Evolutionary conservation across 352 stramenopile species (phyloP).

Genomic region (Thalassiosira hispida): DNA sequence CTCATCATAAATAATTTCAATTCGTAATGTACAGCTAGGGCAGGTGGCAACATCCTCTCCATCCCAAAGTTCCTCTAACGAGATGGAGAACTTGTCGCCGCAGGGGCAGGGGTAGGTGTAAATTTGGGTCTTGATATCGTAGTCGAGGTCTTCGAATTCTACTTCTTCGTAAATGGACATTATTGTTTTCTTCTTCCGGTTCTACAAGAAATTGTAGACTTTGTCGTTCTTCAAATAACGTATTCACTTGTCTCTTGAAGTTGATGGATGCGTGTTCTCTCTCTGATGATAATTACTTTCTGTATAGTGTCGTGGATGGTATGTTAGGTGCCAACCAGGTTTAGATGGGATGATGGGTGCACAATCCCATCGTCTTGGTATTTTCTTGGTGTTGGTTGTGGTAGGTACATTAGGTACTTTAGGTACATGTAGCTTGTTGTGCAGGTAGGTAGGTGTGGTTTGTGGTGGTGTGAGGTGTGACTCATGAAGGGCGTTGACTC

Average conservation of each 20-base stretch:
- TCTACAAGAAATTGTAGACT: neutral
- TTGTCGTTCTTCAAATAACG: no score
- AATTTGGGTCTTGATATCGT: conserved; percentile 90
- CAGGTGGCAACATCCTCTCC: conserved; percentile 97
- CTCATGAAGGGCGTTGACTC: neutral
- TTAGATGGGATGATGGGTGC: no score
- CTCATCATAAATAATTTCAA: conserved; percentile 96
- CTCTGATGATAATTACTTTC: no score
- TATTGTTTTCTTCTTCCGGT: conserved; percentile 6
- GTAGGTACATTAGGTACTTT: no score
- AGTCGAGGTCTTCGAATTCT: conserved; percentile 98
- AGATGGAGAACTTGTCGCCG: conserved; percentile 92
- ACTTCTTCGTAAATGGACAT: conserved; percentile 97
- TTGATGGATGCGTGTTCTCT: no score
- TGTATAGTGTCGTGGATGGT: no score
- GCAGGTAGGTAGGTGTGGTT: neutral
- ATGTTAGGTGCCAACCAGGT: no score
- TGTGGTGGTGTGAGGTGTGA: neutral
- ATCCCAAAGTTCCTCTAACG: conserved; percentile 89
- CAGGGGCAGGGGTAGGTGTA: conserved; percentile 98
- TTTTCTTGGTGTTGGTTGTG: no score
- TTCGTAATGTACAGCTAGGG: conserved; percentile 94
- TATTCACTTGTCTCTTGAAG: no score
- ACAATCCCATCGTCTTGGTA: no score
- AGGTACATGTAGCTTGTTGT: neutral